Percentiles rank a stretch among this genome's conserved stretches.
phyloP scores from a whole-genome alignment of 1,139 yeast genomes.

The Debaryomyces udenii region DNA sequence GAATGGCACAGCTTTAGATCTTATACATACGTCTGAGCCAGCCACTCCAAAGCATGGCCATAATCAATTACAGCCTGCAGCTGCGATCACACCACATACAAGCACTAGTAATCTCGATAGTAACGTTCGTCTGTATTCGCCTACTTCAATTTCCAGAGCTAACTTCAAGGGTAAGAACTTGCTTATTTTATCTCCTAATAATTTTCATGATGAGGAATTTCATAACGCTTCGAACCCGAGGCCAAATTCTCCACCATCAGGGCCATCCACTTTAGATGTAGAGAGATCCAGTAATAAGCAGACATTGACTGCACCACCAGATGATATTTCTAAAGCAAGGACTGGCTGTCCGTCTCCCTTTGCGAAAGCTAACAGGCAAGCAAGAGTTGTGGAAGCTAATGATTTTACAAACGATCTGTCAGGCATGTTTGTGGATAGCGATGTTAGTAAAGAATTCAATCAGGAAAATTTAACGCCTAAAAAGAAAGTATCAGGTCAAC shows the following conservation, averaged over 20 bases:
- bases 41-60: constrained; percentile 18
- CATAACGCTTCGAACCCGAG: constrained; percentile 21
- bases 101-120: not conserved
- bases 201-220: constrained; percentile 40
- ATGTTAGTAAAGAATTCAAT: not conserved
- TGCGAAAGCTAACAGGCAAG: constrained; percentile 50
- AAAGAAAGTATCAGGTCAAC: constrained; percentile 1
- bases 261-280: constrained; percentile 5
- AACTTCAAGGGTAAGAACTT: constrained; percentile 34
- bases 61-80: constrained; percentile 26
- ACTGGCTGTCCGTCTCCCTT: constrained; percentile 43
- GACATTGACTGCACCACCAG: constrained; percentile 7
- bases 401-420: constrained; percentile 25
- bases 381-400: constrained; percentile 48
- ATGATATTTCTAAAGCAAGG: constrained; percentile 25
- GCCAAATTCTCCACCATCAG: not conserved
- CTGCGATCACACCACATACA: constrained; percentile 21
- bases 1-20: constrained; percentile 22
- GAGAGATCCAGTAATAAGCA: constrained; percentile 1
- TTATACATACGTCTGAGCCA: constrained; percentile 20
- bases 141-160: constrained; percentile 9
- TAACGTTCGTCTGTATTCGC: constrained; percentile 8
- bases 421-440: constrained; percentile 5
- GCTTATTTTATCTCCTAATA: constrained; percentile 45
- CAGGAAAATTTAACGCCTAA: constrained; percentile 10